Evolutionary conservation across 169 alveolate genomes (phyloP).

Genomic region (Plasmodium coatneyi): DNA sequence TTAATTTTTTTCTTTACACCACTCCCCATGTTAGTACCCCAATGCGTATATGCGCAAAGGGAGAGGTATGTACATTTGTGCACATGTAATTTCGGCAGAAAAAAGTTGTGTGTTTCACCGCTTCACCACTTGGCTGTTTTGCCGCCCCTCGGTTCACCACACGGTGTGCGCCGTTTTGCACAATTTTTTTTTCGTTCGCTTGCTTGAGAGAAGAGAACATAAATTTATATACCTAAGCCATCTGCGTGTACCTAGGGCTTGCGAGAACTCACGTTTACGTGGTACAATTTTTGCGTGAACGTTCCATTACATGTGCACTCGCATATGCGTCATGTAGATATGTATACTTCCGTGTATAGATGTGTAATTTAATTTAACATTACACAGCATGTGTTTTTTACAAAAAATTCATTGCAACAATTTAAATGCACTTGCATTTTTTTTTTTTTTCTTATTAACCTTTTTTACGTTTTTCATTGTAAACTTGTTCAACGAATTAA

Average conservation of each 20-base stretch:
- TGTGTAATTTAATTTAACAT: not conserved
- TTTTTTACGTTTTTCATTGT: not conserved
- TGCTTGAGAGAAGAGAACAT: not conserved
- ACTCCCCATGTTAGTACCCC: not conserved
- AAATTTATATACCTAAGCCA: not conserved
- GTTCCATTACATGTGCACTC: not conserved
- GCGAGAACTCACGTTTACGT: not conserved
- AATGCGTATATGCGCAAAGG: not conserved
- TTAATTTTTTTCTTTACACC: slow-evolving; percentile 17
- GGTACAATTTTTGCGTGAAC: not conserved
- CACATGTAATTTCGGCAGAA: not conserved
- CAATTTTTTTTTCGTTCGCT: not conserved
- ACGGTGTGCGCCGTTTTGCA: not conserved
- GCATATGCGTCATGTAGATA: not conserved
- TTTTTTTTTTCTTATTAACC: not conserved
- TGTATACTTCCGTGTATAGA: not conserved
- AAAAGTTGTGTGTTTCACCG: slow-evolving; percentile 10
- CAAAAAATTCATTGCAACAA: not conserved
- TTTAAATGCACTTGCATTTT: not conserved
- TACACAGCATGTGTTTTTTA: not conserved
- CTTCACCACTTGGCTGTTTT: not conserved
- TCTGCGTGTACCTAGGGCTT: not conserved
- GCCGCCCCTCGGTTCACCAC: not conserved
- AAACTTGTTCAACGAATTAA: not conserved
- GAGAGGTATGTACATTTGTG: not conserved